These are phyloP conservation scores for Cyberlindnera veronae DNA, from an alignment of 805 yeast species.

Conservation along the genomic window DNA sequence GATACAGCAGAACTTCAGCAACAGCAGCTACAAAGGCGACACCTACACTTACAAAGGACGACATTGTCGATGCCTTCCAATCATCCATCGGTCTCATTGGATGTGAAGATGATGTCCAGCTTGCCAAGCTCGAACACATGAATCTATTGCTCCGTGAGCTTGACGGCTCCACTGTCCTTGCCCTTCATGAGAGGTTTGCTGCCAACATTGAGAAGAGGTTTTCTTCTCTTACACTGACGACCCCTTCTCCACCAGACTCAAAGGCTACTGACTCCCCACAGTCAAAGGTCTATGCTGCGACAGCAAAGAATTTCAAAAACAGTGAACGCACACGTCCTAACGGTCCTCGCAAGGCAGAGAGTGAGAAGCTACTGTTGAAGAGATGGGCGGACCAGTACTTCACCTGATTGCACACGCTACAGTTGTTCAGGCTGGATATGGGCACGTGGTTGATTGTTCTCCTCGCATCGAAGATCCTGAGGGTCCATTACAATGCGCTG, in stretches of 20 bases:
- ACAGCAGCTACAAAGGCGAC: not conserved
- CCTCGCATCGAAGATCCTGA: no score
- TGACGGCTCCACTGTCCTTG: constrained; percentile 13
- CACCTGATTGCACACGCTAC: constrained; percentile 1
- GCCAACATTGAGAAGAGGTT: constrained; percentile 5
- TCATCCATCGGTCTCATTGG: constrained; percentile 3
- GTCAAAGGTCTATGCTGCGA: not conserved
- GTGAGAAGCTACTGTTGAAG: constrained; percentile 43
- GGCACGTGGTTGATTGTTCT: no score
- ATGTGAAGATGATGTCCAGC: constrained; percentile 13
- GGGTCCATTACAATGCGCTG: no score
- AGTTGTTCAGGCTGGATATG: no score
- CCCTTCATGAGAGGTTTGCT: constrained; percentile 5
- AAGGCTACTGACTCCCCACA: not conserved
- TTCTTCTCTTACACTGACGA: no score
- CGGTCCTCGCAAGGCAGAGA: constrained; percentile 21
- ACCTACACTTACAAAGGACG: constrained; percentile 2
- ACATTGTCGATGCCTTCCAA: constrained; percentile 9
- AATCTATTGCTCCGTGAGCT: constrained; percentile 14
- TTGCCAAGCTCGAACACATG: constrained; percentile 18
- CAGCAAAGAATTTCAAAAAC: not conserved
- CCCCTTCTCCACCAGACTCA: not conserved
- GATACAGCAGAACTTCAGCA: not conserved
- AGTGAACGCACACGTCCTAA: constrained; percentile 1
- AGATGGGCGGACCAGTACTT: constrained; percentile 45